Percentiles rank a stretch among this genome's conserved stretches.
Evolutionary conservation across 441 rosid species (phyloP).

Genomic region (Bruguiera hainesii): DNA sequence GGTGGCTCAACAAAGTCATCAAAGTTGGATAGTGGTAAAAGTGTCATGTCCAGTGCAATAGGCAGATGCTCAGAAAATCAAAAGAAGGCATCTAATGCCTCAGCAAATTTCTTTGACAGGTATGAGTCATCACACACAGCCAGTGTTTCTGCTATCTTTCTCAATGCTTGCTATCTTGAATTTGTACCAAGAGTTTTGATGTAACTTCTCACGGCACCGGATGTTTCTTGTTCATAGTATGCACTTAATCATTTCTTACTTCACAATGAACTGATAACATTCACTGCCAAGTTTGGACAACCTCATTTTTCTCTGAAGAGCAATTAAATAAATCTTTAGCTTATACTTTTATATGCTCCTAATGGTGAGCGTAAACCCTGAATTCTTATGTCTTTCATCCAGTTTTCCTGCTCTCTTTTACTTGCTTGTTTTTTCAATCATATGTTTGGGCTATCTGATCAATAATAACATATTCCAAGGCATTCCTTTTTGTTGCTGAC

Average conservation of each 20-base stretch:
- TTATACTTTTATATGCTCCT: not conserved
- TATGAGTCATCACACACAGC: slow-evolving; percentile 20
- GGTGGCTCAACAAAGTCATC: slow-evolving; percentile 30
- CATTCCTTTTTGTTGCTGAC: slow-evolving; percentile 12
- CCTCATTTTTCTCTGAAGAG: not conserved
- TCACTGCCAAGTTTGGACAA: not conserved
- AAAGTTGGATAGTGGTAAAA: slow-evolving; percentile 24
- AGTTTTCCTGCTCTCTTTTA: not conserved
- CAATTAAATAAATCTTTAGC: not conserved
- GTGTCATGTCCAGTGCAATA: slow-evolving; percentile 30
- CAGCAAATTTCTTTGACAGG: slow-evolving; percentile 78
- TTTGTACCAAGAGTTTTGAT: slow-evolving; percentile 7
- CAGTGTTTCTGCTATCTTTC: slow-evolving; percentile 2
- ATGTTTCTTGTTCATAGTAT: not conserved
- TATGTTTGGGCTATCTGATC: not conserved
- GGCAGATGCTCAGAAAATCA: slow-evolving; percentile 34
- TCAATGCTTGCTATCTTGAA: slow-evolving; percentile 1
- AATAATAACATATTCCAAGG: not conserved
- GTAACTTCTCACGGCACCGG: not conserved
- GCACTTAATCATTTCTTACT: not conserved
- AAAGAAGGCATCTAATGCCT: slow-evolving; percentile 45
- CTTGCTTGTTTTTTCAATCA: not conserved
- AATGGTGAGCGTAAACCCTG: not conserved
- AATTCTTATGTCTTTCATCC: not conserved
- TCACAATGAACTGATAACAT: slow-evolving; percentile 5